Evolutionary conservation across 805 yeast species (phyloP), one percentile per base, ranked within the genome.

Genomic region (Zygotorulaspora danielsina): DNA sequence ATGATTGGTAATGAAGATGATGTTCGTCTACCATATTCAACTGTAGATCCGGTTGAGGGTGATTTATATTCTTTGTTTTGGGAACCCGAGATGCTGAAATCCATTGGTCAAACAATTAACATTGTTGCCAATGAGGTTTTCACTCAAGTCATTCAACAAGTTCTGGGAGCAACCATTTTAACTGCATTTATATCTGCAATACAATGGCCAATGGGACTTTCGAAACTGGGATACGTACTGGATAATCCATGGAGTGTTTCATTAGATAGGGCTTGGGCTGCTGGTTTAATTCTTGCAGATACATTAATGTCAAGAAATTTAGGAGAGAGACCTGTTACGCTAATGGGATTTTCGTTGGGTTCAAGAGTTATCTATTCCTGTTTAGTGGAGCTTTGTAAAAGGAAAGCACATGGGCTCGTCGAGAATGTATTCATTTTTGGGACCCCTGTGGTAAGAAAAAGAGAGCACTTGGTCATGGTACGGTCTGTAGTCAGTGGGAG

Each of bases 201-300:
- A 34, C 97, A 90, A 59, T 69, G 85, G 45, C 98, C 98, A 0
- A 82, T 93, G 89, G 81, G 84, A 50, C 70, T 93, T 26, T 79
- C 97, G 0, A 93, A 93, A 54, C 69, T 93, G 29, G 83, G 95
- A 2, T 93, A 93, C 50, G 65, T 93, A 19, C 71, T 93, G 19
- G 98, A 93, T 55, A 93, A 93, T 54, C 98, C 98, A 0, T 93
- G 98, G 98, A 90, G 83, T 56, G 97, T 93, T 4, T 89, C 97
- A 0, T 68, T 93, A 42, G 97, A 90, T 61, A 73, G 98, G 44
- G 98, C 98, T 0, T 90, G 97, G 97, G 75, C 88, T 30, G 95
- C 97, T 0, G 98, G 98, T 4, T 68, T 78, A 40, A 79, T 93
- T 32, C 63, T 93, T 36, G 97, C 98, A 0, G 97, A 93, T 59